Evolutionary conservation across 805 yeast genomes (phyloP).

Genomic region (Candida rishiriensis): DNA sequence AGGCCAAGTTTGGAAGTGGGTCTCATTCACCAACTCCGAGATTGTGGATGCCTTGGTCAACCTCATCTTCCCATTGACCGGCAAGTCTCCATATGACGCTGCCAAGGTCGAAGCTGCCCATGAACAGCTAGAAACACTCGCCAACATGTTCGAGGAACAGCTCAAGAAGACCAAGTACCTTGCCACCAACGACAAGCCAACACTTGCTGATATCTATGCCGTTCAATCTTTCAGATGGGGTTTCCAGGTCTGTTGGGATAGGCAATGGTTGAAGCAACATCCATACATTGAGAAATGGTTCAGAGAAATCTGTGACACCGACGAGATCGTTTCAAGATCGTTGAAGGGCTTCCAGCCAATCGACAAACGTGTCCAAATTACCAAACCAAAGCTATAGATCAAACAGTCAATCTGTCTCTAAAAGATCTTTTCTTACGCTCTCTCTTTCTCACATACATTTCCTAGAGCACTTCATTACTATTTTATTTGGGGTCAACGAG

Average conservation of each 20-base stretch:
- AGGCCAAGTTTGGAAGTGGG: conserved; percentile 67
- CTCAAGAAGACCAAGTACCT: conserved; percentile 21
- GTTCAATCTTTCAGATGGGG: conserved; percentile 37
- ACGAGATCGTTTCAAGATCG: conserved; percentile 13
- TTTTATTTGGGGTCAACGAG: too few species aligned
- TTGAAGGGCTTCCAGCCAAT: conserved; percentile 14
- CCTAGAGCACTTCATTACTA: neutral
- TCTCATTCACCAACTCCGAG: conserved; percentile 69
- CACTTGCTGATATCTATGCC: conserved; percentile 34
- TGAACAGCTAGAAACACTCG: conserved; percentile 1
- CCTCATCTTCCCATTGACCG: conserved; percentile 55
- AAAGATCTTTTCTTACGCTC: neutral
- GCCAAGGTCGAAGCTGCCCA: conserved; percentile 31
- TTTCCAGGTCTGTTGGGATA: conserved; percentile 39
- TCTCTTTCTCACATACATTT: neutral
- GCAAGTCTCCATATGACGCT: conserved; percentile 65
- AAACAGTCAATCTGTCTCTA: neutral
- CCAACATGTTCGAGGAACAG: conserved; percentile 28
- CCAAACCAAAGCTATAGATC: conserved; percentile 5
- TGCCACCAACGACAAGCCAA: conserved; percentile 25
- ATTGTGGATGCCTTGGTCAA: conserved; percentile 39
- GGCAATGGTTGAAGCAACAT: conserved; percentile 39
- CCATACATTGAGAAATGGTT: conserved; percentile 45
- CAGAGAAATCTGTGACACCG: conserved; percentile 37
- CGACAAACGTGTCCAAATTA: conserved; percentile 10